Base-by-base conservation (phyloP, 768 basidiomycete genomes). In the Floccularia luteovirens region DNA sequence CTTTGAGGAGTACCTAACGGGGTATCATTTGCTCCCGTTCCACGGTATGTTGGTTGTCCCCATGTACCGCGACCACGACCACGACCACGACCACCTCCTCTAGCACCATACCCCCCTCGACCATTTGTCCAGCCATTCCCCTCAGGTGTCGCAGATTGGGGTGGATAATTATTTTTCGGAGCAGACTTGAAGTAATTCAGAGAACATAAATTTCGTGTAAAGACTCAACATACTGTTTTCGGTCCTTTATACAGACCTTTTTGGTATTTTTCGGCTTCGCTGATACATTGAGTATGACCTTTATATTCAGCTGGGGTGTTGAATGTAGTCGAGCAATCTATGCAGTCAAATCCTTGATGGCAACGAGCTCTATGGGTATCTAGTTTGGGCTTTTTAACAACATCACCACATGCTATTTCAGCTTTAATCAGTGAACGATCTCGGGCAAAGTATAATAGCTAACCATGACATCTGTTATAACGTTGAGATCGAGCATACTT, bases 251-350 rank as follows among this genome's bases (percentile, higher is more conserved):
- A 93, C 42, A 92, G 55, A 37, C 71, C 64, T 60, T 90, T 90
- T 65, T 96, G 78, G 54, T 96, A 94, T 57, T 94, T 96, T 60
- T 96, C 88, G 2, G 88, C 92, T 61, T 96, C 92, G 45, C 74
- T 79, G 31, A 96, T 79, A 58, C 92, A 96, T 22, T 75, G 67
- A 7, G 85, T 92, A 55, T 96, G 87, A 0, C 62, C 64, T 60
- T 89, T 90, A 68, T 79, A 94, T 44, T 90, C 78, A 6, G 69
- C 67, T 2, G 88, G 86, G 5, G 73, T 71, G 19, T 75, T 64
- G 62, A 94, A 96, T 0, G 86, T 84, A 36, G 71, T 83, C n/a
- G 79, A 82, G 60, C 91, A 96, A 55, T 96, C 91, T 54, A 90
- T 77, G 55, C 87, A 89, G 51, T 85, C 85, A 49, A 88, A 85